phyloP scores from a whole-genome alignment of 2,329 filamentous ascomycete genomes.

The Pseudogymnoascus sp. region DNA sequence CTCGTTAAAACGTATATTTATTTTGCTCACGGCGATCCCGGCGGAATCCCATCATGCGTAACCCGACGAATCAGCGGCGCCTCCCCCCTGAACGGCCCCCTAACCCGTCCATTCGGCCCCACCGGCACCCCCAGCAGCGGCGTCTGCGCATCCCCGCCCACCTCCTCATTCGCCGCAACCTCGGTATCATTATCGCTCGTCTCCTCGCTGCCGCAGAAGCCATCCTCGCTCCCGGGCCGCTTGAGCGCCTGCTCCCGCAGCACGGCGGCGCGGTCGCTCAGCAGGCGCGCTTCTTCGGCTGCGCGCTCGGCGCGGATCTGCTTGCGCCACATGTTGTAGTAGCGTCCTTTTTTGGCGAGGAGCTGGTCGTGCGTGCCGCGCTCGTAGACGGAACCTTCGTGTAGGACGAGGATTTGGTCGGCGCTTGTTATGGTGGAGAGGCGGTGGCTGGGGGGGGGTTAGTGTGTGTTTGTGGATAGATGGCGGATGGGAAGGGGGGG shows the following conservation, averaged over 20 bases:
- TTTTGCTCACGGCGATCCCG: neutral
- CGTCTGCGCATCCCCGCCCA: neutral
- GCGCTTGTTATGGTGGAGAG: constrained; percentile 87
- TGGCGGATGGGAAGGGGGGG: neutral
- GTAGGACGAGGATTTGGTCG: constrained; percentile 77
- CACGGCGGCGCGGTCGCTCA: constrained; percentile 24
- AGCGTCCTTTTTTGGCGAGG: constrained; percentile 60
- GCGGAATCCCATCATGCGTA: neutral
- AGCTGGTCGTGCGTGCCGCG: constrained; percentile 72
- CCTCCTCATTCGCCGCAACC: neutral
- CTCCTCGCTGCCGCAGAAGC: neutral
- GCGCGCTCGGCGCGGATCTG: constrained; percentile 73
- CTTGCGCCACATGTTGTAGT: constrained; percentile 79
- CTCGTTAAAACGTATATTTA: neutral
- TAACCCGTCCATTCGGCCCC: neutral
- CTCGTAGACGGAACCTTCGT: constrained; percentile 70
- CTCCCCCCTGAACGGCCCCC: neutral
- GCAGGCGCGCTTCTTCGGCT: constrained; percentile 44
- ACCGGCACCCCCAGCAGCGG: too few species aligned
- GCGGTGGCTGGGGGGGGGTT: constrained; percentile 49
- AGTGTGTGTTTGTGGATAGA: neutral
- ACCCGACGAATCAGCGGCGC: neutral
- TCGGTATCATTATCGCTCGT: neutral
- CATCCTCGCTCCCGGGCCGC: neutral
- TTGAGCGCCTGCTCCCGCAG: constrained; percentile 21